A percentile compares a stretch with the other conserved stretches of the same genome.
Conservation (phyloP, 2,329 filamentous ascomycete species). For the Cytospora schulzeri region DNA sequence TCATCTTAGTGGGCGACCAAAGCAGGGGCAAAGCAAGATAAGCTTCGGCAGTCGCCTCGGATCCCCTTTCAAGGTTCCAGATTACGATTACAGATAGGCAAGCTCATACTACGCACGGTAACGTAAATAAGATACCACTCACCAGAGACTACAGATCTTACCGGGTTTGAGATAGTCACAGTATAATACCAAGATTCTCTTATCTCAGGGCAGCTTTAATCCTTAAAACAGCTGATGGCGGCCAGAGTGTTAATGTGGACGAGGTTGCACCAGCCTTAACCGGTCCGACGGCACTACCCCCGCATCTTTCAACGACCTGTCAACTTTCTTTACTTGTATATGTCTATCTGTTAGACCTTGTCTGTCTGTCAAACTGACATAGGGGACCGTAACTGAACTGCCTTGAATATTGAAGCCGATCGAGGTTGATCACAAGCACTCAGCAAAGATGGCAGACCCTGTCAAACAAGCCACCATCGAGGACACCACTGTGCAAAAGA, state of each 20-base stretch:
- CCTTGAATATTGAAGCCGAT: background rate
- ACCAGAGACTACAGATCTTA: background rate
- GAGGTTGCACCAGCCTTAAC: background rate
- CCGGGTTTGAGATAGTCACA: background rate
- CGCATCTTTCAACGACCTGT: background rate
- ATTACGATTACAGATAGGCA: background rate
- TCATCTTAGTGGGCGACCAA: background rate
- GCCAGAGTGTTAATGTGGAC: background rate
- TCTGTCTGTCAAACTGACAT: background rate
- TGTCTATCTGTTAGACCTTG: background rate
- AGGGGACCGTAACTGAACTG: background rate
- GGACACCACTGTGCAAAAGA: slow-evolving; percentile 3
- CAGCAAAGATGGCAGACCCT: slow-evolving; percentile 13
- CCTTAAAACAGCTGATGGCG: background rate
- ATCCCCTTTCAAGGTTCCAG: background rate
- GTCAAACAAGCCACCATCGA: slow-evolving; percentile 7
- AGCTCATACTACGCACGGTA: background rate
- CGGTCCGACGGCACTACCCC: background rate
- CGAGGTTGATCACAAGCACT: background rate
- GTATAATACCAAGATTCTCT: background rate
- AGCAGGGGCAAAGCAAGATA: slow-evolving; percentile 17
- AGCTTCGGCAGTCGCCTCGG: slow-evolving; percentile 11
- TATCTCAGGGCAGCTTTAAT: background rate
- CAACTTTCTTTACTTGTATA: background rate
- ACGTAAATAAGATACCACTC: background rate